phyloP scores from a whole-genome alignment of 495 filamentous ascomycete genomes.

The Rhypophila decipiens region DNA sequence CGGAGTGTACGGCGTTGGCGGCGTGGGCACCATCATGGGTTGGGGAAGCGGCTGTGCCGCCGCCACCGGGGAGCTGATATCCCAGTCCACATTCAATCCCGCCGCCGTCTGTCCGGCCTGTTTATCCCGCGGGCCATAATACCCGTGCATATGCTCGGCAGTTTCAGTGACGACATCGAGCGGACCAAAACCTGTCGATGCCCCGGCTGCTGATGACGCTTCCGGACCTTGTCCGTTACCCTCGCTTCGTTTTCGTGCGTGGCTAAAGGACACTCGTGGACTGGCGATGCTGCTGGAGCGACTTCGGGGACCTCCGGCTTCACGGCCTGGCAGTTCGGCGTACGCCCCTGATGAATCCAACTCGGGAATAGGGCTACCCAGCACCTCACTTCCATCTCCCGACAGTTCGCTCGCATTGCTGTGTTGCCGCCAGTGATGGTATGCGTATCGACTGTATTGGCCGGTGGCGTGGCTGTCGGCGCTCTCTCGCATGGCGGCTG shows the following conservation, averaged over 20 bases:
- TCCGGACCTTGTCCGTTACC: constrained; percentile 2
- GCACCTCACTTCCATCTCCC: constrained; percentile 17
- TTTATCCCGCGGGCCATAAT: constrained; percentile 25
- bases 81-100: constrained; percentile 9
- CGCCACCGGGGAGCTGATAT: constrained; percentile 9
- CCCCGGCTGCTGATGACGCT: not conserved
- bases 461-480: constrained; percentile 22
- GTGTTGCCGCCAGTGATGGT: constrained; percentile 26
- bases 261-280: constrained; percentile 7
- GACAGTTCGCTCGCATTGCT: constrained; percentile 37
- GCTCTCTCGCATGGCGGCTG: constrained; percentile 19
- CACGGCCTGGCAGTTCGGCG: constrained; percentile 13
- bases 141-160: constrained; percentile 26
- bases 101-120: constrained; percentile 28
- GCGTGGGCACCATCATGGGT: not conserved
- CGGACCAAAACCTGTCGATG: constrained; percentile 5
- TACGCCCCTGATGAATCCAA: constrained; percentile 18
- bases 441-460: constrained; percentile 7
- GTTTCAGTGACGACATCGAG: constrained; percentile 27
- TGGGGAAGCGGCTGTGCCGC: not conserved
- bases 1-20: not conserved
- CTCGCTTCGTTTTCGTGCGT: constrained; percentile 13
- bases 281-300: constrained; percentile 13
- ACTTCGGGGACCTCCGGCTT: constrained; percentile 12
- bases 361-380: constrained; percentile 16